A percentile compares a stretch with the other conserved stretches of the same genome.
Conservation (phyloP, 78 protist genomes). For the Dictyostelium intermedium region DNA sequence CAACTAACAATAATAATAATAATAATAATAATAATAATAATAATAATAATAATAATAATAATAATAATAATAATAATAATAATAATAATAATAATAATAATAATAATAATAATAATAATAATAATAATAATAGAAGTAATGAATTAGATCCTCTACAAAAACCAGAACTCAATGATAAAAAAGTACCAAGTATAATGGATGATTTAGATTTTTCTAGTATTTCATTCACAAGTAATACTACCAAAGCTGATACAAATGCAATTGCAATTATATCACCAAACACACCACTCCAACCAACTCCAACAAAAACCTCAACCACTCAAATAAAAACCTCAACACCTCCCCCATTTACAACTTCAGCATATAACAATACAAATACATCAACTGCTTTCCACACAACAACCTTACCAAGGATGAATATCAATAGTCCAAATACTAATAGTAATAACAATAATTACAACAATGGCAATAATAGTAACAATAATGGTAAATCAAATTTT, state of each 20-base stretch:
- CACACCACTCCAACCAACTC: neutral
- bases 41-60: neutral
- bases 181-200: conserved; percentile 15
- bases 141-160: neutral
- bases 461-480: neutral
- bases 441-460: neutral
- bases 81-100: neutral
- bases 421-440: neutral
- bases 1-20: neutral
- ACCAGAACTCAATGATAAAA: neutral
- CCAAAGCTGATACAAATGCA: neutral
- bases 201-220: conserved; percentile 17
- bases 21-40: neutral
- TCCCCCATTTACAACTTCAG: neutral
- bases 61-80: neutral
- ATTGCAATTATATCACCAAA: neutral
- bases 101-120: neutral
- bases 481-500: neutral
- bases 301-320: neutral
- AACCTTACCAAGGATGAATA: neutral
- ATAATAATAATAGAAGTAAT: neutral
- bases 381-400: neutral
- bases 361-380: neutral
- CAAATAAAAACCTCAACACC: neutral
- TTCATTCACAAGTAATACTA: neutral